Evolutionary conservation across 345 rosid species (phyloP).

Genomic region (Salix brachista): DNA sequence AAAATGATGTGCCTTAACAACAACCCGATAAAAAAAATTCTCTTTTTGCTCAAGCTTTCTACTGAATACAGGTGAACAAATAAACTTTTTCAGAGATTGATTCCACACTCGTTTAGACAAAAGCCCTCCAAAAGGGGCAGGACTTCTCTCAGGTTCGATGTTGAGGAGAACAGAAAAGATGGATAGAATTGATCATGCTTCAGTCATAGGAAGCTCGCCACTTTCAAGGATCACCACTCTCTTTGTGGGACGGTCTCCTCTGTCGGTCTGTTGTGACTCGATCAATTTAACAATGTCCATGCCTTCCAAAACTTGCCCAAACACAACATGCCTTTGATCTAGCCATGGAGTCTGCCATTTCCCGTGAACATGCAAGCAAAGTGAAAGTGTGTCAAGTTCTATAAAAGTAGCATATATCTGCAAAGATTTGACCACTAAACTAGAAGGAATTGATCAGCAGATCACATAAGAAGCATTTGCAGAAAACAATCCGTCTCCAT

Average conservation of each 20-base stretch:
- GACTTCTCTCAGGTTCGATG: conserved; percentile 4
- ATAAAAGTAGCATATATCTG: background rate
- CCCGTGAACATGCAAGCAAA: background rate
- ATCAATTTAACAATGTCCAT: conserved; percentile 77
- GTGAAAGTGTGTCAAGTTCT: background rate
- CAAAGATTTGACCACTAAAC: background rate
- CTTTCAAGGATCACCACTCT: conserved; percentile 77
- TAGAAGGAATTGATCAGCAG: background rate
- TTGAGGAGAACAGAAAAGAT: background rate
- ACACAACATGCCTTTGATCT: conserved; percentile 91
- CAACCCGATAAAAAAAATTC: background rate
- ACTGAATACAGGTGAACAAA: conserved; percentile 4
- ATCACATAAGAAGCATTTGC: background rate
- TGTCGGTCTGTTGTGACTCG: conserved; percentile 80
- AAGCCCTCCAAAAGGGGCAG: background rate
- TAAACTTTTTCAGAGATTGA: background rate
- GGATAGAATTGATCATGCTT: conserved; percentile 30
- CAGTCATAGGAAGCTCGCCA: conserved; percentile 79
- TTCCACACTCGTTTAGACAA: background rate
- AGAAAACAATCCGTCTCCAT: background rate
- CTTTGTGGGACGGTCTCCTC: conserved; percentile 94
- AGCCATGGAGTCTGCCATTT: conserved; percentile 90
- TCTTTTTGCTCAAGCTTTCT: conserved; percentile 1
- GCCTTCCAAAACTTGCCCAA: conserved; percentile 95
- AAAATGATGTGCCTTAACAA: background rate